Conservation (phyloP, 2,329 filamentous ascomycete species). For the Xylariaceae sp. region DNA sequence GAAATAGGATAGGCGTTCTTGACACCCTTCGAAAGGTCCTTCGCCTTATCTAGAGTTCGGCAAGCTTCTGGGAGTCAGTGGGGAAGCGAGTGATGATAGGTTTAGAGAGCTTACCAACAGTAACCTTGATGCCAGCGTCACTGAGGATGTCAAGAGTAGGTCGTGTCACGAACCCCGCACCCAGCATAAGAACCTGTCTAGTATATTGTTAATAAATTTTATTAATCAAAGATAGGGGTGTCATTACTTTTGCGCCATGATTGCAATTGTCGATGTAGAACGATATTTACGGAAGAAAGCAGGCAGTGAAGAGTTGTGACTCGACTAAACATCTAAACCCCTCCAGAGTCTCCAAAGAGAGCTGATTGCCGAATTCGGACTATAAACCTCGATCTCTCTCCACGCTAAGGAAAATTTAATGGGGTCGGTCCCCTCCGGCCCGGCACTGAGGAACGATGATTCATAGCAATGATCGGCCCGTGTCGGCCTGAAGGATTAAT, state of each 20-base stretch:
- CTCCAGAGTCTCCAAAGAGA: conserved; percentile 8
- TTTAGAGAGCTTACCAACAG: conserved; percentile 61
- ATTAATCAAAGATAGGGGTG: background rate
- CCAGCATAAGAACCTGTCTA: conserved; percentile 52
- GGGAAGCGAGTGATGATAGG: background rate
- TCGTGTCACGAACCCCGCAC: conserved; percentile 53
- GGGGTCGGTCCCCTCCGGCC: background rate
- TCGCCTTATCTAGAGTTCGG: conserved; percentile 77
- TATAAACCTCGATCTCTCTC: background rate
- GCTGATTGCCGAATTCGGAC: conserved; percentile 26
- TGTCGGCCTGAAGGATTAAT: too few species aligned
- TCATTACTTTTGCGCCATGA: conserved; percentile 19
- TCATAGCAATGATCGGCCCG: too few species aligned
- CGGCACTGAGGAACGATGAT: too few species aligned
- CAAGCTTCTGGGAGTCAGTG: conserved; percentile 64
- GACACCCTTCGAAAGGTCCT: conserved; percentile 76
- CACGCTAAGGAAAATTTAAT: conserved; percentile 3
- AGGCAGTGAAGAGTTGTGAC: background rate
- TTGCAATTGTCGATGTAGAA: background rate
- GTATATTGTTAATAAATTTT: conserved; percentile 16
- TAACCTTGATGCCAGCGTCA: conserved; percentile 66
- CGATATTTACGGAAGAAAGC: background rate
- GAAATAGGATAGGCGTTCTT: conserved; percentile 77
- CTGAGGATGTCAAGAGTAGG: conserved; percentile 70
- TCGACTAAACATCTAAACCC: conserved; percentile 7